Percentiles rank a stretch among this genome's conserved stretches.
Evolutionary conservation across 1,284 basidiomycete genomes (phyloP).

Genomic region (Ceratobasidium sp.): DNA sequence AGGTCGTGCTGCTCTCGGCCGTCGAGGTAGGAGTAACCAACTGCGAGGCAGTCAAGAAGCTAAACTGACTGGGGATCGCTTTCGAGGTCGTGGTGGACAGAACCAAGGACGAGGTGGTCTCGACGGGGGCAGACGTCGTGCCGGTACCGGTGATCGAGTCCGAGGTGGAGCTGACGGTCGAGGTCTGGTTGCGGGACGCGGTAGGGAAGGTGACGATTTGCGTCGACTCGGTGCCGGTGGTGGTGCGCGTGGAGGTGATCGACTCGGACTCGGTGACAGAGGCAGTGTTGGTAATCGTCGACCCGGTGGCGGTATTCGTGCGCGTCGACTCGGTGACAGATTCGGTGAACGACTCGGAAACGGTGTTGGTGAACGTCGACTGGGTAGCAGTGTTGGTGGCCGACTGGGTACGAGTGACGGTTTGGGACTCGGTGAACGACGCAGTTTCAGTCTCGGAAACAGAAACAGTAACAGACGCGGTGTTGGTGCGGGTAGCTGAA

Average conservation of each 20-base stretch:
- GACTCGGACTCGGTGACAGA: background rate
- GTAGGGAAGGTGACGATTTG: constrained; percentile 28
- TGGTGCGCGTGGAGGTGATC: constrained; percentile 2
- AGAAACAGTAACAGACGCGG: no score
- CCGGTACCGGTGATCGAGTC: constrained; percentile 28
- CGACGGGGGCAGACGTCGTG: constrained; percentile 34
- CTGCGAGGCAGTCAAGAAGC: constrained; percentile 53
- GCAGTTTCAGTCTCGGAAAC: no score
- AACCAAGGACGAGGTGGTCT: constrained; percentile 15
- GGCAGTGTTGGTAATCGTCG: background rate
- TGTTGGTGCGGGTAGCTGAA: background rate
- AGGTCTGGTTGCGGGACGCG: constrained; percentile 9
- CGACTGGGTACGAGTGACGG: background rate
- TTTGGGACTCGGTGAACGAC: background rate
- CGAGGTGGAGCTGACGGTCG: constrained; percentile 11
- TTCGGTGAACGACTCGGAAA: background rate
- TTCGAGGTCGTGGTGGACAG: constrained; percentile 27
- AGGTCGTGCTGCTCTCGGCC: constrained; percentile 44
- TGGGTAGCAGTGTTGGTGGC: background rate
- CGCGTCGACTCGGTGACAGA: constrained; percentile 8
- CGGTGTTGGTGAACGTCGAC: background rate
- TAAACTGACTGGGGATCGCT: constrained; percentile 46
- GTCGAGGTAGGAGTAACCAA: constrained; percentile 52
- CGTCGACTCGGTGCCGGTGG: constrained; percentile 14
- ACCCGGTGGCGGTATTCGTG: constrained; percentile 5